These are phyloP conservation scores for Rhododendron henanense DNA, from an alignment of 148 eudicot species.

Conservation along the genomic window DNA sequence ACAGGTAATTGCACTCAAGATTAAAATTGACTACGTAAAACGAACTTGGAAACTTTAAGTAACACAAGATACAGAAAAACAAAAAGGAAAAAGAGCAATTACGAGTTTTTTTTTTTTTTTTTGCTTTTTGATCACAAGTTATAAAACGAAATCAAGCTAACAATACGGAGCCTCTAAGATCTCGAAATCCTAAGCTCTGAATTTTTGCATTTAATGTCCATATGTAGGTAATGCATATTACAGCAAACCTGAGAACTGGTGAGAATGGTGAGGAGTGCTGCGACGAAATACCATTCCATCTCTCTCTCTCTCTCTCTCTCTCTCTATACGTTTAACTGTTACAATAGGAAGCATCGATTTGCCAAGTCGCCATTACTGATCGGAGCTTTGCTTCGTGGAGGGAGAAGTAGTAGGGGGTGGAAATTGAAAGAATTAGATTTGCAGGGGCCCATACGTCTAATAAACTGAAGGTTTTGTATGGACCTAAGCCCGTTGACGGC, in stretches of 20 bases:
- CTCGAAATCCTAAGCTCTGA: neutral
- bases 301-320: neutral
- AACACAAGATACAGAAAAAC: neutral
- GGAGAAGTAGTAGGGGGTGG: neutral
- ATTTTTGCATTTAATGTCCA: neutral
- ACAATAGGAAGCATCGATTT: neutral
- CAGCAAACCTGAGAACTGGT: constrained; percentile 56
- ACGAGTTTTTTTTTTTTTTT: no score
- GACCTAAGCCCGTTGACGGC: neutral
- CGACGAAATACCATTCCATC: constrained; percentile 68
- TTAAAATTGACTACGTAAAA: neutral
- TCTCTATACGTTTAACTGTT: neutral
- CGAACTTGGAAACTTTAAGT: neutral
- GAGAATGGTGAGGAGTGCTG: constrained; percentile 60
- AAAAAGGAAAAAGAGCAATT: neutral
- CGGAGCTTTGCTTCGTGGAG: neutral
- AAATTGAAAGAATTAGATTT: neutral
- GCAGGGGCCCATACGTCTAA: neutral
- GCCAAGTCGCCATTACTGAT: neutral
- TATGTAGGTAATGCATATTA: neutral
- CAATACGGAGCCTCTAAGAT: neutral
- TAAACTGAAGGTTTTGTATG: neutral
- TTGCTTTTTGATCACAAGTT: neutral
- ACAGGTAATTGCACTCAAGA: neutral
- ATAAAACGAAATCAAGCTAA: neutral